phyloP scores from a whole-genome alignment of 2,329 filamentous ascomycete genomes.

The Fusarium torulosum region DNA sequence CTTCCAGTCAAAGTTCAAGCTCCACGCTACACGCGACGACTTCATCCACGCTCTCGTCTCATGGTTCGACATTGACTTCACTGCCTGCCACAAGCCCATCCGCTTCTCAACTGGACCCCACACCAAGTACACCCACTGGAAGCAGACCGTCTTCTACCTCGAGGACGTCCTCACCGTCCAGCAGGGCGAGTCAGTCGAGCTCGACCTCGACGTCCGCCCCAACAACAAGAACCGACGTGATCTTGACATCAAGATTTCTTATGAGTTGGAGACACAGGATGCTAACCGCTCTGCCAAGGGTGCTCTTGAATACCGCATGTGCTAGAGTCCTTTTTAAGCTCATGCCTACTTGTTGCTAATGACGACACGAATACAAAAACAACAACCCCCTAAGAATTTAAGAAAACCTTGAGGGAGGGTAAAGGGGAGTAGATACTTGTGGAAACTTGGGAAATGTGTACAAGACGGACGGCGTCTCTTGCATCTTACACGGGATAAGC shows the following conservation, averaged over 20 bases:
- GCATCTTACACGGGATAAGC: constrained; percentile 42
- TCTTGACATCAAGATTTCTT: constrained; percentile 89
- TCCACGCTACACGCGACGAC: constrained; percentile 85
- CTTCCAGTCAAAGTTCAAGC: constrained; percentile 80
- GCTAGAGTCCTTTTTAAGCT: constrained; percentile 56
- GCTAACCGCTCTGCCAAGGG: constrained; percentile 76
- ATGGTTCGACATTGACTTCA: constrained; percentile 99
- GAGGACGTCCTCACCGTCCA: constrained; percentile 93
- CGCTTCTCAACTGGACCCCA: constrained; percentile 97
- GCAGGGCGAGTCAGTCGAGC: constrained; percentile 82
- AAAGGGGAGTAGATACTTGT: constrained; percentile 33
- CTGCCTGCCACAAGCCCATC: constrained; percentile 97
- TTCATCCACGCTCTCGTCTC: constrained; percentile 96
- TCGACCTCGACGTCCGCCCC: constrained; percentile 83
- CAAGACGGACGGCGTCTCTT: constrained; percentile 47
- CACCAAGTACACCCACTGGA: constrained; percentile 99
- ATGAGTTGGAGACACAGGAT: constrained; percentile 84
- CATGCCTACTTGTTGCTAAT: constrained; percentile 42
- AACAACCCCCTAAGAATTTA: constrained; percentile 6
- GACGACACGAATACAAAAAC: constrained; percentile 43
- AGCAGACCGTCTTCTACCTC: constrained; percentile 99
- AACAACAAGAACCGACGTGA: constrained; percentile 96
- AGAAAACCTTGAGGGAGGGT: constrained; percentile 12
- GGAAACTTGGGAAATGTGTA: constrained; percentile 40
- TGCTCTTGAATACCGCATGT: constrained; percentile 83